Percentiles rank a stretch among this genome's conserved stretches.
These are phyloP conservation scores for Carex scoparia DNA, from an alignment of 176 grass and related monocot species.

Conservation along the genomic window DNA sequence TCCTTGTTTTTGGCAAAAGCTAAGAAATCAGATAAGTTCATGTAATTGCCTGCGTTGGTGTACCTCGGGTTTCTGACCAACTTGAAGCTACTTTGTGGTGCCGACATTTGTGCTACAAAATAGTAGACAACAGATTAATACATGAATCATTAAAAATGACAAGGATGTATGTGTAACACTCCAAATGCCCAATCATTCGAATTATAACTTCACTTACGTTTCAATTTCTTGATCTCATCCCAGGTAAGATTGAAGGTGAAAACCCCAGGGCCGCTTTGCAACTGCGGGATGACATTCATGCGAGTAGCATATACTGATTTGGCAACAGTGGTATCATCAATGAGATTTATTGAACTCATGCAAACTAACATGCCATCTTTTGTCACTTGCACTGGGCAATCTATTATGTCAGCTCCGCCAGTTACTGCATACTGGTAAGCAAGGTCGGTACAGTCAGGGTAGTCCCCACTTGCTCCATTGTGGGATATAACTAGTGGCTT, in stretches of 20 bases:
- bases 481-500: slow-evolving; percentile 83
- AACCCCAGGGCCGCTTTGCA: slow-evolving; percentile 52
- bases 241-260: slow-evolving; percentile 95
- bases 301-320: slow-evolving; percentile 45
- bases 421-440: slow-evolving; percentile 75
- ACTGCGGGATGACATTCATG: slow-evolving; percentile 39
- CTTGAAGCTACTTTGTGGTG: slow-evolving; percentile 15
- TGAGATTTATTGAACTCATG: slow-evolving; percentile 61
- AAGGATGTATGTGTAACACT: neutral
- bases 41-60: slow-evolving; percentile 61
- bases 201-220: slow-evolving; percentile 47
- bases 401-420: slow-evolving; percentile 85
- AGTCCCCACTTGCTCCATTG: slow-evolving; percentile 93
- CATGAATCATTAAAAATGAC: neutral
- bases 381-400: slow-evolving; percentile 86
- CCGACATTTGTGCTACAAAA: slow-evolving; percentile 64
- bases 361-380: slow-evolving; percentile 68
- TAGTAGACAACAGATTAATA: slow-evolving; percentile 26
- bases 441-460: slow-evolving; percentile 82
- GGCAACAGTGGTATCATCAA: slow-evolving; percentile 62
- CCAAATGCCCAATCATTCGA: neutral
- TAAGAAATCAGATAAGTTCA: slow-evolving; percentile 82
- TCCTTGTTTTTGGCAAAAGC: slow-evolving; percentile 61
- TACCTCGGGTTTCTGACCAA: slow-evolving; percentile 74
- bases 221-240: slow-evolving; percentile 64